These are phyloP conservation scores for Leptographium lundbergii DNA, from an alignment of 2,329 filamentous ascomycete genomes.

Conservation along the genomic window DNA sequence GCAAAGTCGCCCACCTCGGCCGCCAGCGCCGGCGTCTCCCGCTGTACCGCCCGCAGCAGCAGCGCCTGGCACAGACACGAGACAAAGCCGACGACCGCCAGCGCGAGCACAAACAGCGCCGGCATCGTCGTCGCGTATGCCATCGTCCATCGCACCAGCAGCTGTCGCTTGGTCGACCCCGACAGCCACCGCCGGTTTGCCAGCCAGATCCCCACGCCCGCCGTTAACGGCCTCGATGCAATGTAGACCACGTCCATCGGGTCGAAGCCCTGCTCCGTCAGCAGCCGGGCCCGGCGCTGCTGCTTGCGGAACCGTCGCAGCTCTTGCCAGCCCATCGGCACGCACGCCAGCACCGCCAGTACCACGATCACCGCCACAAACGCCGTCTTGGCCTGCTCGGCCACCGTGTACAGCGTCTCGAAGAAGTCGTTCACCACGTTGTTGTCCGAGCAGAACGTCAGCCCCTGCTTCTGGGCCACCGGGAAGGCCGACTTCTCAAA, in stretches of 20 bases:
- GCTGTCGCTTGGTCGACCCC: conserved; percentile 44
- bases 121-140: conserved; percentile 78
- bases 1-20: conserved; percentile 68
- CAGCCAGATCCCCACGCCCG: conserved; percentile 57
- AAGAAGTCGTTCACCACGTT: conserved; percentile 78
- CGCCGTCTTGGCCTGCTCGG: conserved; percentile 55
- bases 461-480: conserved; percentile 65
- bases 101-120: conserved; percentile 73
- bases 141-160: conserved; percentile 68
- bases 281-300: conserved; percentile 53
- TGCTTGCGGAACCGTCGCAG: conserved; percentile 64
- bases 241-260: conserved; percentile 84
- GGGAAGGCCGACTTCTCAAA: conserved; percentile 73
- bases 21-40: conserved; percentile 63
- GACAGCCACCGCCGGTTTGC: conserved; percentile 41
- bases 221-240: conserved; percentile 66
- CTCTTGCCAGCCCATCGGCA: conserved; percentile 72
- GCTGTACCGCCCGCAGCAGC: conserved; percentile 59
- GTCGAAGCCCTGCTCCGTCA: conserved; percentile 52
- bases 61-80: conserved; percentile 73
- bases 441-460: conserved; percentile 84
- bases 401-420: conserved; percentile 51
- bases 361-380: conserved; percentile 65
- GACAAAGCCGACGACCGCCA: conserved; percentile 71
- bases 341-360: conserved; percentile 58